These are phyloP conservation scores for Ophiobolus disseminans DNA, from an alignment of 2,329 filamentous ascomycete species.

Conservation along the genomic window DNA sequence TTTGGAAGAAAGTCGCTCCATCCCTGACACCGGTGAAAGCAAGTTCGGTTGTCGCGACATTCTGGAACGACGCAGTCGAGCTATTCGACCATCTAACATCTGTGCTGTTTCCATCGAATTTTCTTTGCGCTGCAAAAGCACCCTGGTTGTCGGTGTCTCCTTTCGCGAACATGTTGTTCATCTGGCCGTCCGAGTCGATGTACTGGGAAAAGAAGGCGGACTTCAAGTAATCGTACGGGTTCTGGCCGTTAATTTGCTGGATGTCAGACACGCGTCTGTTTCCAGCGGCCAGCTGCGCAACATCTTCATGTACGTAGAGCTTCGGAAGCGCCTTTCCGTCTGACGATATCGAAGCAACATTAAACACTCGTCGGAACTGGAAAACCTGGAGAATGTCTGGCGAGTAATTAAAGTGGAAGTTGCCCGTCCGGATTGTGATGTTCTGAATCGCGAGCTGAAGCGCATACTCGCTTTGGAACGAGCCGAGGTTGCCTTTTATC, in stretches of 20 bases:
- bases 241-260: constrained; percentile 33
- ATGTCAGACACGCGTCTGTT: constrained; percentile 34
- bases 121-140: constrained; percentile 20
- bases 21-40: constrained; percentile 38
- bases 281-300: constrained; percentile 13
- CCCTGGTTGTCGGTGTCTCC: constrained; percentile 30
- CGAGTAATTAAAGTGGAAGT: constrained; percentile 37
- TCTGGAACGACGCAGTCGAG: constrained; percentile 21
- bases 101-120: constrained; percentile 32
- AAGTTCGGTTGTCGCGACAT: constrained; percentile 22
- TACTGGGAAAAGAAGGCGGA: constrained; percentile 25
- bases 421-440: constrained; percentile 31
- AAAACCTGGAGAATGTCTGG: constrained; percentile 40
- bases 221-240: constrained; percentile 32
- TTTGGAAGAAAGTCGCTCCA: constrained; percentile 48
- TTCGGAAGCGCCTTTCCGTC: constrained; percentile 44
- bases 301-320: constrained; percentile 38
- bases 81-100: constrained; percentile 44
- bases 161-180: constrained; percentile 31
- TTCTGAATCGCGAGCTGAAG: constrained; percentile 44
- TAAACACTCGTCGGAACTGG: constrained; percentile 19
- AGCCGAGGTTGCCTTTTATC: constrained; percentile 38
- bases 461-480: constrained; percentile 45
- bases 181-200: constrained; percentile 29
- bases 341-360: constrained; percentile 37